Evolutionary conservation across 148 eudicot species (phyloP), one percentile per base, ranked within the genome.

Genomic region (Beta vulgaris): DNA sequence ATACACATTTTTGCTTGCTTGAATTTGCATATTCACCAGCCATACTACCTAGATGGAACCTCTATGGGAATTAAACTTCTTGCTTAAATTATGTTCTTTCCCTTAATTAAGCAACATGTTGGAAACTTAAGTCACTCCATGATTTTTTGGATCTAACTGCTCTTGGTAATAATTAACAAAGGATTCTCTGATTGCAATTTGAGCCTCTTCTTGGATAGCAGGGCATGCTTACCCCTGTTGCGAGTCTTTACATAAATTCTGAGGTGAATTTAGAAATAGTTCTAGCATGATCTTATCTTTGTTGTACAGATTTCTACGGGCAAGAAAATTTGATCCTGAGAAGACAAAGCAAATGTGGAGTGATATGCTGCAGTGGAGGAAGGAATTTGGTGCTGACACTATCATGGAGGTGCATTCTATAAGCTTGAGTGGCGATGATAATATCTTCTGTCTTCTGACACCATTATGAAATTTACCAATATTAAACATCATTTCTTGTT

Each of bases 331-430:
- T 78, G 85, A 80, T 71, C 42, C 69, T 21, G 82, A 85, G 73
- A 85, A 85, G 78, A 68, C 85, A n/a, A 85, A 85, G 68, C 77
- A 85, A 76, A 85, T 85, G 88, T 85, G 88, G 88, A 49, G 46
- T 23, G 82, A 80, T 68, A 85, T 85, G 88, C 74, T 85, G 57
- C 81, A 82, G 64, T 85, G 88, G 88, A 85, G 88, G 82, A 82
- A 80, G 75, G 85, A 82, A 25, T 85, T 82, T 42, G 85, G 85
- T 51, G 85, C 88, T 69, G 85, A 85, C 77, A 77, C 82, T 40
- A 77, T 85, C 21, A 85, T 76, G 40, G 80, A 85, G 88, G 88
- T 85, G 63, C 34, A 53, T 51, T 59, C 64, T 59, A 36, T n/a
- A 68, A 61, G 76, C 69, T 60, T 57, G 25, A 21, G 44, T 58